Evolutionary conservation across 805 yeast species (phyloP).

Genomic region (Candida sanyiensis): DNA sequence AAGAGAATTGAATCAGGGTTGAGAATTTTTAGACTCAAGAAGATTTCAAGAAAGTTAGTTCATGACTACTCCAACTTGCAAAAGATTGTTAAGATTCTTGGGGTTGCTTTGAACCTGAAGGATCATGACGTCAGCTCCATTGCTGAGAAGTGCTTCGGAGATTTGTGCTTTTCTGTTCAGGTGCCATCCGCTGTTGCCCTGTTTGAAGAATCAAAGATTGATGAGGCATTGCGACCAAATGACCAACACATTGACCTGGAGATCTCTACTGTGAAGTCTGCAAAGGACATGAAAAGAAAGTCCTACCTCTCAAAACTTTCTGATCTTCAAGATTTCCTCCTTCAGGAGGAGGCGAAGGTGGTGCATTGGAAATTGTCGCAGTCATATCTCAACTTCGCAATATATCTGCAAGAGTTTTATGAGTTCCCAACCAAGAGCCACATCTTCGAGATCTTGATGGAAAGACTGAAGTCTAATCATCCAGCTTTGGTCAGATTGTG

Average conservation of each 20-base stretch:
- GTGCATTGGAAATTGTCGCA: constrained; percentile 54
- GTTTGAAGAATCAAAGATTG: constrained; percentile 35
- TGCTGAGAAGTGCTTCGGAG: constrained; percentile 48
- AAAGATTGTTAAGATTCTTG: constrained; percentile 42
- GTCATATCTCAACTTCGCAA: constrained; percentile 44
- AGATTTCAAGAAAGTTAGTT: constrained; percentile 52
- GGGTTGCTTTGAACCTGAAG: constrained; percentile 51
- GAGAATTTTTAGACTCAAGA: constrained; percentile 48
- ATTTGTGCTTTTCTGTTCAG: constrained; percentile 35
- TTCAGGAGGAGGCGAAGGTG: constrained; percentile 24
- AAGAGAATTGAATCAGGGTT: constrained; percentile 62
- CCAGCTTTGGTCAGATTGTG: constrained; percentile 61
- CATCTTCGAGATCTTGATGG: constrained; percentile 39
- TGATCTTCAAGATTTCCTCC: constrained; percentile 36
- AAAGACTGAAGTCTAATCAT: constrained; percentile 52
- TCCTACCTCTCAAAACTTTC: constrained; percentile 36
- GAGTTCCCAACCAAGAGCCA: constrained; percentile 41
- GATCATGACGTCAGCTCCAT: constrained; percentile 46
- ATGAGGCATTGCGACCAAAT: constrained; percentile 51
- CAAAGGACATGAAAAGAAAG: constrained; percentile 54
- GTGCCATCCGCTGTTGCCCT: constrained; percentile 52
- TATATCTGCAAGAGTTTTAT: constrained; percentile 46
- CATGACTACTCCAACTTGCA: constrained; percentile 51
- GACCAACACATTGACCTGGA: constrained; percentile 53
- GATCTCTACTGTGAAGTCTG: constrained; percentile 51